phyloP scores from a whole-genome alignment of 495 filamentous ascomycete species.

The Trypethelium eluteriae region DNA sequence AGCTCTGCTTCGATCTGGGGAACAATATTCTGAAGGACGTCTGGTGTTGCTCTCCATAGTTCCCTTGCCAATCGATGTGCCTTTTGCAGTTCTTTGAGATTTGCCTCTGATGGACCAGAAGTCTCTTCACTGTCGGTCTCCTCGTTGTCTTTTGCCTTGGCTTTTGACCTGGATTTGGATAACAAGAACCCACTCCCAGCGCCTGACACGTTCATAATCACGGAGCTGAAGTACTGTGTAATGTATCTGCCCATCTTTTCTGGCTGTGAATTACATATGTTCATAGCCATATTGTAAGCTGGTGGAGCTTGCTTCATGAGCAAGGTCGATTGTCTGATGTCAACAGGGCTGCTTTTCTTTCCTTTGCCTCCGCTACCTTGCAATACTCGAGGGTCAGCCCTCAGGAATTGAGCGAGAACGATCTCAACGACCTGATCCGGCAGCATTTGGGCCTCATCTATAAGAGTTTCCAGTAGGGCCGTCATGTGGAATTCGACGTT shows the following conservation, averaged over 20 bases:
- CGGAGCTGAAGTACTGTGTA: conserved; percentile 94
- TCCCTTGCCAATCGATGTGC: conserved; percentile 85
- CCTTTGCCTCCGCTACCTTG: conserved; percentile 36
- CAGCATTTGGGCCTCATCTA: conserved; percentile 78
- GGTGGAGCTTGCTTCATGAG: conserved; percentile 76
- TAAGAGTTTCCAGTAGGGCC: conserved; percentile 67
- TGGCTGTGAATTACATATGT: conserved; percentile 79
- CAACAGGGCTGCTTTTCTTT: conserved; percentile 54
- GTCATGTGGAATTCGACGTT: conserved; percentile 92
- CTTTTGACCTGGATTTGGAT: conserved; percentile 37
- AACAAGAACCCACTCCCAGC: conserved; percentile 30
- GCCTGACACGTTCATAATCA: conserved; percentile 79
- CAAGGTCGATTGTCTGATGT: conserved; percentile 71
- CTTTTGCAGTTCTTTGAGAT: conserved; percentile 78
- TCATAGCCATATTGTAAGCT: conserved; percentile 93
- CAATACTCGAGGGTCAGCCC: conserved; percentile 60
- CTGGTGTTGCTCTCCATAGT: conserved; percentile 85
- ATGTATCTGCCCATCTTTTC: conserved; percentile 92
- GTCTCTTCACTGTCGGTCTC: conserved; percentile 62
- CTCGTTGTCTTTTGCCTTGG: conserved; percentile 36
- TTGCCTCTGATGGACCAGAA: conserved; percentile 62
- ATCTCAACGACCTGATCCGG: conserved; percentile 82
- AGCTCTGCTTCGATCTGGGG: conserved; percentile 91
- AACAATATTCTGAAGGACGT: conserved; percentile 85
- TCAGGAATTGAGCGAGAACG: conserved; percentile 89